Evolutionary conservation across 495 filamentous ascomycete species (phyloP).

Genomic region (Tuber melanosporum): DNA sequence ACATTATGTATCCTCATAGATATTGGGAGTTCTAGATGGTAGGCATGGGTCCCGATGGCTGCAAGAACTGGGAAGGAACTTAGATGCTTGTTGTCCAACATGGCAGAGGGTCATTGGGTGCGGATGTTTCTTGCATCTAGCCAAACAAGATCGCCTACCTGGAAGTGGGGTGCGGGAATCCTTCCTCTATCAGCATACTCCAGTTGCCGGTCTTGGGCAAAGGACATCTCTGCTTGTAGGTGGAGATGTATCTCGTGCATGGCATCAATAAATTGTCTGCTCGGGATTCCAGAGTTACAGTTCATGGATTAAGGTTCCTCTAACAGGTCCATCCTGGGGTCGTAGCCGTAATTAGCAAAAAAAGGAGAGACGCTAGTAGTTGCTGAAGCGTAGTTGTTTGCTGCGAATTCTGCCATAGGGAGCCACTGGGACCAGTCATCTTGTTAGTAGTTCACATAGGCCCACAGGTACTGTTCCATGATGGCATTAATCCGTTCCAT

Average conservation of each 20-base stretch:
- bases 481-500: too few relatives aligned
- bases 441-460: background rate
- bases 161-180: background rate
- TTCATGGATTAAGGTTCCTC: background rate
- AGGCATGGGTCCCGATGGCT: background rate
- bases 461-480: too few relatives aligned
- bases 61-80: background rate
- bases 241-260: background rate
- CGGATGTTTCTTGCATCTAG: background rate
- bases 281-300: too few relatives aligned
- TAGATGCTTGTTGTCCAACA: conserved; percentile 5
- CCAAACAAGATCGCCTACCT: background rate
- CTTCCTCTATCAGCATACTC: too few relatives aligned
- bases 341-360: conserved; percentile 8
- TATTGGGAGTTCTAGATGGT: too few relatives aligned
- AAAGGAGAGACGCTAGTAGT: conserved; percentile 13
- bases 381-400: conserved; percentile 13
- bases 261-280: too few relatives aligned
- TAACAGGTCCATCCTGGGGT: background rate
- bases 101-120: background rate
- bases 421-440: too few relatives aligned
- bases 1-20: too few relatives aligned
- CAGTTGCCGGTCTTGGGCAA: too few relatives aligned
- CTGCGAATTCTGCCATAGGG: background rate
- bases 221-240: background rate